Evolutionary conservation across 1,284 basidiomycete species (phyloP).

Genomic region (Malassezia globosa): DNA sequence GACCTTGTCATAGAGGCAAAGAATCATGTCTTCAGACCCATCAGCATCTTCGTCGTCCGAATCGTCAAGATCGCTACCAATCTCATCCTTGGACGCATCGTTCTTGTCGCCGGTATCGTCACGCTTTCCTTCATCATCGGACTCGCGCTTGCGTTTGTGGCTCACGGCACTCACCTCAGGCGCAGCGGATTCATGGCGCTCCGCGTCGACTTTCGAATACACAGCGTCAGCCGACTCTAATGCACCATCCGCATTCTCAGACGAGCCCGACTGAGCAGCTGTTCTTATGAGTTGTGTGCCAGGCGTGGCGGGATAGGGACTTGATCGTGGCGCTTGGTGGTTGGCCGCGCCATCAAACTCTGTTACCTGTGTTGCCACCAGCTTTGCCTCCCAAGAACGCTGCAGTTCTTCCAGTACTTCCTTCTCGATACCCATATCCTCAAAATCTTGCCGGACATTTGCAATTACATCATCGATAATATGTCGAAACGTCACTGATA

Average conservation of each 20-base stretch:
- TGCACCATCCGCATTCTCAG: background rate
- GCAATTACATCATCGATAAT: constrained; percentile 94
- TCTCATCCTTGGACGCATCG: constrained; percentile 60
- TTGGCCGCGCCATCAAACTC: constrained; percentile 64
- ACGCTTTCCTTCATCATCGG: constrained; percentile 15
- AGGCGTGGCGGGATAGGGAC: constrained; percentile 12
- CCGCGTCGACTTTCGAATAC: too few species aligned
- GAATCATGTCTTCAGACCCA: constrained; percentile 68
- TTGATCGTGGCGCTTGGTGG: constrained; percentile 22
- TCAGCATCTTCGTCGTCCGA: constrained; percentile 57
- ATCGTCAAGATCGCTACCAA: constrained; percentile 92
- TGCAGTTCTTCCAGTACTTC: constrained; percentile 79
- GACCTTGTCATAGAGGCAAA: constrained; percentile 98
- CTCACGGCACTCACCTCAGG: background rate
- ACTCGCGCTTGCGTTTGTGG: constrained; percentile 22
- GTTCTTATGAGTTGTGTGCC: background rate
- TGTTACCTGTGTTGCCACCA: constrained; percentile 80
- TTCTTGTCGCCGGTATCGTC: constrained; percentile 21
- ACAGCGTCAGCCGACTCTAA: background rate
- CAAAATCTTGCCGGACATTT: constrained; percentile 82
- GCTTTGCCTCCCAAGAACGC: constrained; percentile 84
- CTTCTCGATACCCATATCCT: constrained; percentile 88
- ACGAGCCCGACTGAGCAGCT: background rate
- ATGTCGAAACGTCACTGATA: constrained; percentile 70
- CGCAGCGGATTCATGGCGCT: background rate